phyloP scores from a whole-genome alignment of 257 asterid species.

The Penstemon davidsonii region DNA sequence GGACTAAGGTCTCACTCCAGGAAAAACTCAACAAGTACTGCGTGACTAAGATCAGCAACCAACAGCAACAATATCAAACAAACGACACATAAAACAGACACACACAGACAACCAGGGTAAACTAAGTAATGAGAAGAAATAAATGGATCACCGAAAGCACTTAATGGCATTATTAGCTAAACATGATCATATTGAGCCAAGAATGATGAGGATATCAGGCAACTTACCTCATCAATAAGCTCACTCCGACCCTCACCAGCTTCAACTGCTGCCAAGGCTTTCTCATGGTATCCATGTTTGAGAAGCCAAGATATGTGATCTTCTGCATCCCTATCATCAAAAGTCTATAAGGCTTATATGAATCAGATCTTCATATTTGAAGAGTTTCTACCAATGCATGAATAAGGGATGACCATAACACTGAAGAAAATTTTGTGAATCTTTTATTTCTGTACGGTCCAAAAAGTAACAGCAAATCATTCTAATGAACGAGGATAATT shows the following conservation, averaged over 20 bases:
- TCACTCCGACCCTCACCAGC: constrained; percentile 95
- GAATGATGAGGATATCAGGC: constrained; percentile 15
- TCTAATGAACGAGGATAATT: background rate
- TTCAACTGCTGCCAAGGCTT: constrained; percentile 97
- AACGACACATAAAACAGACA: background rate
- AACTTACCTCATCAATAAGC: constrained; percentile 86
- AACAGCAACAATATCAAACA: background rate
- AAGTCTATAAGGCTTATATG: constrained; percentile 19
- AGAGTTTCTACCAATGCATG: constrained; percentile 4
- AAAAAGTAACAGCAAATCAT: constrained; percentile 12
- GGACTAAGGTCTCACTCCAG: constrained; percentile 14
- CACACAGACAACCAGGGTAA: background rate
- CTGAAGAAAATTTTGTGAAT: constrained; percentile 14
- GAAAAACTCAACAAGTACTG: background rate
- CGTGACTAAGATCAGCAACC: background rate
- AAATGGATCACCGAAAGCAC: background rate
- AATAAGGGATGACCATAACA: constrained; percentile 14
- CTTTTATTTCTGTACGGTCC: too few species aligned
- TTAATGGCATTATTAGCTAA: constrained; percentile 15
- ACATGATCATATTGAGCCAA: constrained; percentile 7
- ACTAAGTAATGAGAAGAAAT: constrained; percentile 1
- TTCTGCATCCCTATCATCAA: constrained; percentile 84
- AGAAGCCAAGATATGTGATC: constrained; percentile 99
- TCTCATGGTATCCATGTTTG: constrained; percentile 91
- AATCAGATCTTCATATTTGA: constrained; percentile 16